Evolutionary conservation across 2,329 filamentous ascomycete species (phyloP).

Genomic region (Phoma sp.): DNA sequence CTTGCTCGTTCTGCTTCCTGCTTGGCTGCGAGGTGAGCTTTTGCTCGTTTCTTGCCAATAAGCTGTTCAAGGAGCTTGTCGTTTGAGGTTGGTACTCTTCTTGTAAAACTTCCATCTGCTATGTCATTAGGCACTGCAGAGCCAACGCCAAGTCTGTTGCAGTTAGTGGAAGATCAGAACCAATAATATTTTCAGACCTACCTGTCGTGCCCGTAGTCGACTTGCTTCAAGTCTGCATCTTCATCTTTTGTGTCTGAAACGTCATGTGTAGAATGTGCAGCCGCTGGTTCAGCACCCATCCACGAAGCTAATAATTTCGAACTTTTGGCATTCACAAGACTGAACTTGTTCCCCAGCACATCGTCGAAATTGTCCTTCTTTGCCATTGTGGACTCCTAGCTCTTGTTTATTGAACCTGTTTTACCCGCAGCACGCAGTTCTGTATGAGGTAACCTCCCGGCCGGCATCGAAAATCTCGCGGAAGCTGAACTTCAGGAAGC

Average conservation of each 20-base stretch:
- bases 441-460: conserved; percentile 27
- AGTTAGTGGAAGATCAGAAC: neutral
- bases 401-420: conserved; percentile 4
- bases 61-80: conserved; percentile 53
- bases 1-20: conserved; percentile 29
- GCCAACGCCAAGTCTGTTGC: conserved; percentile 49
- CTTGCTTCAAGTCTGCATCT: conserved; percentile 63
- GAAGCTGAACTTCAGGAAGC: conserved; percentile 23
- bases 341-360: conserved; percentile 62
- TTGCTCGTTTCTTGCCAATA: conserved; percentile 53
- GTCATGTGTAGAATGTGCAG: conserved; percentile 46
- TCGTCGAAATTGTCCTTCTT: conserved; percentile 56
- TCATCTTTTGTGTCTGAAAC: conserved; percentile 54
- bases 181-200: too few relatives aligned
- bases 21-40: conserved; percentile 39
- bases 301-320: conserved; percentile 64
- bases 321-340: conserved; percentile 61
- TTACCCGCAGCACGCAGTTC: conserved; percentile 11
- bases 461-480: conserved; percentile 32
- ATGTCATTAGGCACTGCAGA: conserved; percentile 46
- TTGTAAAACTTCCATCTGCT: conserved; percentile 48
- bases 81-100: conserved; percentile 48
- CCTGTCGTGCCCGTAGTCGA: conserved; percentile 62
- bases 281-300: conserved; percentile 57
- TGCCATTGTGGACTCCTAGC: conserved; percentile 34